phyloP scores from a whole-genome alignment of 257 asterid genomes.

The Datura wrightii region DNA sequence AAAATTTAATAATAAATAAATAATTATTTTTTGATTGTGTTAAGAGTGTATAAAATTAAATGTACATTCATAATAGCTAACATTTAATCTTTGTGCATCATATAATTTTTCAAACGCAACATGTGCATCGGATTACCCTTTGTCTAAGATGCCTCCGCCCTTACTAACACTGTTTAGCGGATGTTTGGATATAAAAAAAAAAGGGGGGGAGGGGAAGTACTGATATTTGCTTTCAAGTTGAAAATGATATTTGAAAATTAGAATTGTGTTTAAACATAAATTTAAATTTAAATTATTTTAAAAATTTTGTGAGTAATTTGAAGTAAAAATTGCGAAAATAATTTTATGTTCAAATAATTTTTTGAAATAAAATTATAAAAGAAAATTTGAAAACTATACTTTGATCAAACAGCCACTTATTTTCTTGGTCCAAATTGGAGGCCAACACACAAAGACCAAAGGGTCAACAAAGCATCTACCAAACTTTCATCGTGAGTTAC shows the following conservation, averaged over 20 bases:
- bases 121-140: too few species aligned
- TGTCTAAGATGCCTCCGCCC: too few species aligned
- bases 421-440: constrained; percentile 27
- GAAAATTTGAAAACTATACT: neutral
- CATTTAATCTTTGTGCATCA: too few species aligned
- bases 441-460: neutral
- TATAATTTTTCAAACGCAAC: too few species aligned
- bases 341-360: neutral
- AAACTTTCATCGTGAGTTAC: neutral
- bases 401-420: neutral
- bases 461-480: constrained; percentile 7
- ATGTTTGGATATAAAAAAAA: neutral
- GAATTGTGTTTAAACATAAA: neutral
- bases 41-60: too few species aligned
- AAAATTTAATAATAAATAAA: too few species aligned
- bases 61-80: too few species aligned
- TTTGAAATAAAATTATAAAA: neutral
- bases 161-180: neutral
- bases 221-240: too few species aligned
- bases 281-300: neutral
- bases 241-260: too few species aligned
- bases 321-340: neutral
- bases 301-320: neutral
- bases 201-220: too few species aligned
- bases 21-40: too few species aligned